Evolutionary conservation across 2,329 filamentous ascomycete genomes (phyloP), one percentile per base, ranked within the genome.

Genomic region (Curvularia hawaiiensis): DNA sequence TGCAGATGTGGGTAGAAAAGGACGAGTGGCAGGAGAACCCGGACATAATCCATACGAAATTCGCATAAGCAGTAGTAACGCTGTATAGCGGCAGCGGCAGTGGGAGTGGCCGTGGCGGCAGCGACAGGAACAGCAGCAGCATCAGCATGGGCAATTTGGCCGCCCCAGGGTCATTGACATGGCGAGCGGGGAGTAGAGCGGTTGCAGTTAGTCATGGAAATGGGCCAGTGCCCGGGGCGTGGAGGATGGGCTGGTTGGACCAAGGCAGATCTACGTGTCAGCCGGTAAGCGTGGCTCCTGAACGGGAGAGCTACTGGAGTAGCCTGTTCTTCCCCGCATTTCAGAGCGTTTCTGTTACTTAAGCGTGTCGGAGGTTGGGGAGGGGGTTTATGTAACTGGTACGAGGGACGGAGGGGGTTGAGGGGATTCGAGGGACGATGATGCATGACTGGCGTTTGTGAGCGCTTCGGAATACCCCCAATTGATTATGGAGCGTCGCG

Each of bases 21-120:
- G 95, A 98, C 75, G 95, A 99, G 82, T 99, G 95, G 95, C 95
- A 99, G 77, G 95, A 99, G 84, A 97, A 99, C 75, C 95, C 95
- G 18, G 94, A 99, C 74, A 95, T 99, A 71, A 98, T 99, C 75
- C 94, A 98, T 79, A 95, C 92, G 73, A 98, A 97, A 79, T 97
- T 98, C 78, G 93, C 92, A 71, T 97, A 53, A 54, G 51, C 52
- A 53, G 39, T 38, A 53, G 39, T 38, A 40, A 41, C 59, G 59
- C 60, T 31, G 60, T 62, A 58, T 65, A 62, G 64, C 63, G 54
- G 33, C 49, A 26, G 40, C 12, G 30, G 30, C 30, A 31, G 8
- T 31, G 30, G 30, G 30, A 31, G 30, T 31, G 30, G 30, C 30
- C 30, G 30, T 11, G 30, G 11, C 30, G 3, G 30, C 30, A 12